Evolutionary conservation across 179 eudicot genomes (phyloP).

Genomic region (Vitellaria paradoxa): DNA sequence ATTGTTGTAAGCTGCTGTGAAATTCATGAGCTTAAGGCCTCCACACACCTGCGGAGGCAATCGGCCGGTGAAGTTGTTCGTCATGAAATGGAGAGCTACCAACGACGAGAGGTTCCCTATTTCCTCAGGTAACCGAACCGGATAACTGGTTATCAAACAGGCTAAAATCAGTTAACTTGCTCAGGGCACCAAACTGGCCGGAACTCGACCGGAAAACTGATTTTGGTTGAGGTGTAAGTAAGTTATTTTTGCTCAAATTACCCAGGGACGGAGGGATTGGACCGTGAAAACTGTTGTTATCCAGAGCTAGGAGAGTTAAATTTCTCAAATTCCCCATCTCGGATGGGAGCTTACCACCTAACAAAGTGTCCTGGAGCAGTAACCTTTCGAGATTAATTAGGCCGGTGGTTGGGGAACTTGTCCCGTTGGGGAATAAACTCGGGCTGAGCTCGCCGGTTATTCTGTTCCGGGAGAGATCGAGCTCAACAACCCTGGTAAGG

Average conservation of each 20-base stretch:
- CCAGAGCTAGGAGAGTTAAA: constrained; percentile 19
- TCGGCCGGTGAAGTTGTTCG: constrained; percentile 21
- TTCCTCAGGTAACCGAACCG: constrained; percentile 28
- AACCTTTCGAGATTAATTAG: constrained; percentile 18
- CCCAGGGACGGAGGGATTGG: constrained; percentile 22
- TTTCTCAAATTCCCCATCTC: constrained; percentile 21
- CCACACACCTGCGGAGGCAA: constrained; percentile 28
- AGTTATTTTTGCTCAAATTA: constrained; percentile 19
- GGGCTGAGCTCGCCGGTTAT: constrained; percentile 22
- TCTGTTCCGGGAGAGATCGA: constrained; percentile 21
- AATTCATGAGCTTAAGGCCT: constrained; percentile 19
- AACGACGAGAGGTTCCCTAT: constrained; percentile 22
- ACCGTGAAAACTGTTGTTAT: constrained; percentile 18
- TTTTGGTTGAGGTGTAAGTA: constrained; percentile 10
- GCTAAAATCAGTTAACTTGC: constrained; percentile 21
- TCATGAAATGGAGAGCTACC: constrained; percentile 15
- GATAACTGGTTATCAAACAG: constrained; percentile 18
- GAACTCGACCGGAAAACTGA: constrained; percentile 21
- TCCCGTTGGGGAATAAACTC: constrained; percentile 18
- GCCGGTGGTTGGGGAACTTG: constrained; percentile 5
- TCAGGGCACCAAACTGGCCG: constrained; percentile 18
- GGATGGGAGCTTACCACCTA: constrained; percentile 16
- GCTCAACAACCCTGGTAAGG: constrained; percentile 23
- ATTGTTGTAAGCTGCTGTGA: constrained; percentile 16
- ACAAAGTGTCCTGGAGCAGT: constrained; percentile 11